Conservation (phyloP, 73 alveolate species). For the Tetrahymena elliotti region DNA sequence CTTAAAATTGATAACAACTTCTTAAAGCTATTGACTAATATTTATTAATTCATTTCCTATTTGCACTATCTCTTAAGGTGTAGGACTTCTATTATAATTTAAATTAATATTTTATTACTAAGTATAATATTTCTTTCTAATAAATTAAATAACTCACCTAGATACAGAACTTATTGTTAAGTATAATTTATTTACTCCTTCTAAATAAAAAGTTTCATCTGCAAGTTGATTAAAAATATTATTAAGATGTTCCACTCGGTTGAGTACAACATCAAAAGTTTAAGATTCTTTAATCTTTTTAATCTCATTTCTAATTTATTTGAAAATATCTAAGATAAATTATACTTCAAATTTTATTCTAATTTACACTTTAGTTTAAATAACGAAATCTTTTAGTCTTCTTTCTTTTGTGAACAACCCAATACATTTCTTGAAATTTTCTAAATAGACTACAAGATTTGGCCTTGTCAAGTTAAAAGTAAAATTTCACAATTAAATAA, state of each 20-base stretch:
- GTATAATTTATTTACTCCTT: not conserved
- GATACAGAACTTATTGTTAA: not conserved
- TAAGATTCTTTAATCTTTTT: not conserved
- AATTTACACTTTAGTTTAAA: not conserved
- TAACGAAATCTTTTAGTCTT: not conserved
- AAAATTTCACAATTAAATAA: too few species aligned
- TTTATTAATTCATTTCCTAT: not conserved
- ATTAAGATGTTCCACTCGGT: not conserved
- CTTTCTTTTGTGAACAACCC: not conserved
- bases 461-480: too few species aligned
- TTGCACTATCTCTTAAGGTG: not conserved
- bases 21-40: not conserved
- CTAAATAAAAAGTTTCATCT: not conserved
- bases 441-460: too few species aligned
- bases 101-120: too few species aligned
- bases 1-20: not conserved
- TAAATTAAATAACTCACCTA: not conserved
- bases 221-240: not conserved
- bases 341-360: not conserved
- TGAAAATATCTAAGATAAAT: not conserved
- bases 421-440: not conserved
- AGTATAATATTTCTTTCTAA: too few species aligned
- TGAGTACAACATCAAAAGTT: not conserved
- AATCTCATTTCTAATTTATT: not conserved
- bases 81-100: not conserved